phyloP scores from a whole-genome alignment of 2,329 filamentous ascomycete species.

The Fusarium sambucinum region DNA sequence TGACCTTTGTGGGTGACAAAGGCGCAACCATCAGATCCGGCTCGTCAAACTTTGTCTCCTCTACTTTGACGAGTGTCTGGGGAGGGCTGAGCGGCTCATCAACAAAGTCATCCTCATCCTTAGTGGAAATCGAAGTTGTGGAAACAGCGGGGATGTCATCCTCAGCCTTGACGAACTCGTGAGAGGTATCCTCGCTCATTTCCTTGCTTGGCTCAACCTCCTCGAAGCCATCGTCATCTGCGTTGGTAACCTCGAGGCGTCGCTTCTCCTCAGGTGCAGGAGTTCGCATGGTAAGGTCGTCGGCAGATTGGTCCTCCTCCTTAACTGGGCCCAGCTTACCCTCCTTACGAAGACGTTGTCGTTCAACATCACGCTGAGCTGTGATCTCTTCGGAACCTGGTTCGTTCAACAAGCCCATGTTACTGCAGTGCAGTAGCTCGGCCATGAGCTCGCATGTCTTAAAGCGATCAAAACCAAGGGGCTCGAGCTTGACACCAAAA shows the following conservation, averaged over 20 bases:
- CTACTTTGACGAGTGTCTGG: conserved; percentile 69
- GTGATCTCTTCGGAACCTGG: conserved; percentile 90
- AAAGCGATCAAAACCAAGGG: conserved; percentile 95
- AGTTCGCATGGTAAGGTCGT: conserved; percentile 72
- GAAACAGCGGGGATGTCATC: conserved; percentile 60
- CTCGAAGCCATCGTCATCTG: conserved; percentile 91
- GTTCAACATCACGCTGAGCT: conserved; percentile 80
- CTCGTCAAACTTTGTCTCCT: conserved; percentile 65
- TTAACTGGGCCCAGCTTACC: conserved; percentile 71
- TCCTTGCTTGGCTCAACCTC: conserved; percentile 80
- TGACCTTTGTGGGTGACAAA: conserved; percentile 64
- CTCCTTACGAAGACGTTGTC: conserved; percentile 81
- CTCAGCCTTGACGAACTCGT: conserved; percentile 73
- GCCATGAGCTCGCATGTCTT: conserved; percentile 99
- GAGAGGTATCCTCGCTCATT: conserved; percentile 77
- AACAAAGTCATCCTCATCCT: conserved; percentile 79
- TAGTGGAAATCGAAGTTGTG: conserved; percentile 53
- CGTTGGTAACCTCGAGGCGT: conserved; percentile 83
- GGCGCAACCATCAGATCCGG: conserved; percentile 68
- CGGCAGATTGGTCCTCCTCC: conserved; percentile 58
- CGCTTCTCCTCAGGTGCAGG: conserved; percentile 70
- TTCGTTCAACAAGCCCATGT: conserved; percentile 97
- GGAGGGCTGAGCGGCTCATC: conserved; percentile 81
- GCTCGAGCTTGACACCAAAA: conserved; percentile 91
- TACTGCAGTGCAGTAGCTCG: conserved; percentile 95